Conservation (phyloP, 1,284 basidiomycete species). For the Veloboletus limbatus region DNA sequence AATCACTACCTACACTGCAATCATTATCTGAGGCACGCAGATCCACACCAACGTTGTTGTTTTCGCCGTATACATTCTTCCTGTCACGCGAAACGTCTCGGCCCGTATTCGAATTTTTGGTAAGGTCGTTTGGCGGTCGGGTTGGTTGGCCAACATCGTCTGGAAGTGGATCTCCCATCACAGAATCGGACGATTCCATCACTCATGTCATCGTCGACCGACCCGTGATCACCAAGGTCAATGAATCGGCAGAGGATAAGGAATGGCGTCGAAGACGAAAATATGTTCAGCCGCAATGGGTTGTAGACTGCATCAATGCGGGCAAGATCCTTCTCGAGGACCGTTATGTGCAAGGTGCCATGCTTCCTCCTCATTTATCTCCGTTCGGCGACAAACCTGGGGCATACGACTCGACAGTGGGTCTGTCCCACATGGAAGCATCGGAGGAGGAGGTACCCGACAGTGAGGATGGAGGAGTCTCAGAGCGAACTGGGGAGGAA, state of each 20-base stretch:
- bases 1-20: slow-evolving; percentile 75
- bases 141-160: slow-evolving; percentile 88
- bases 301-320: slow-evolving; percentile 93
- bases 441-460: slow-evolving; percentile 38
- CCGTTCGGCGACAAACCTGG: slow-evolving; percentile 88
- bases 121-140: slow-evolving; percentile 88
- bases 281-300: slow-evolving; percentile 97
- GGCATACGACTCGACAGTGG: slow-evolving; percentile 68
- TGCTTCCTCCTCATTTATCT: slow-evolving; percentile 92
- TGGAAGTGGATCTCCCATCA: slow-evolving; percentile 80
- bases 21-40: slow-evolving; percentile 62
- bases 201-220: slow-evolving; percentile 97
- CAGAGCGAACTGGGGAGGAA: slow-evolving; percentile 35
- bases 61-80: slow-evolving; percentile 90
- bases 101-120: slow-evolving; percentile 91
- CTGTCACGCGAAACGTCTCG: slow-evolving; percentile 93
- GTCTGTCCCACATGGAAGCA: slow-evolving; percentile 37
- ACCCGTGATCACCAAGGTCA: slow-evolving; percentile 53
- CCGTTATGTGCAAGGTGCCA: slow-evolving; percentile 82
- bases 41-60: slow-evolving; percentile 59
- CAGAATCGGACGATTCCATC: slow-evolving; percentile 75
- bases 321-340: slow-evolving; percentile 84
- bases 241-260: slow-evolving; percentile 59
- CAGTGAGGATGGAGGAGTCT: slow-evolving; percentile 40
- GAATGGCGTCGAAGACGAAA: slow-evolving; percentile 71